phyloP scores from a whole-genome alignment of 345 rosid genomes.

The Eutrema japonicum region DNA sequence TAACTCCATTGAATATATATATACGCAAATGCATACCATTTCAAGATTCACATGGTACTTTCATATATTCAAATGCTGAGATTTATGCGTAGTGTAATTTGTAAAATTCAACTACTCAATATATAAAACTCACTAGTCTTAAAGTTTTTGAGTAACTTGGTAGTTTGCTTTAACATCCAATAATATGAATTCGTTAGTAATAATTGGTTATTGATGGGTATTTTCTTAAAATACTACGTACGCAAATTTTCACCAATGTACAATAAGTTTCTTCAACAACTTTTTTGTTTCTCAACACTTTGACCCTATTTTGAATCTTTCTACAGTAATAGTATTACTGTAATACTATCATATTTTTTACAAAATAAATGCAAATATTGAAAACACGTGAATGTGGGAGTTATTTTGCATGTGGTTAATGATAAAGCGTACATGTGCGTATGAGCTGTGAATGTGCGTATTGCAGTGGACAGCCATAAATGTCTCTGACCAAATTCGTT shows the following conservation, averaged over 20 bases:
- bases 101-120: too few species aligned
- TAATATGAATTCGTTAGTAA: neutral
- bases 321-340: neutral
- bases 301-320: neutral
- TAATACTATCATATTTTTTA: neutral
- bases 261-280: neutral
- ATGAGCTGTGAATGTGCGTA: conserved; percentile 43
- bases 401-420: conserved; percentile 38
- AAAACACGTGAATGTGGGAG: conserved; percentile 27
- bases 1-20: neutral
- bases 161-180: too few species aligned
- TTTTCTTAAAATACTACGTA: neutral
- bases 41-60: neutral
- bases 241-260: neutral
- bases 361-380: neutral
- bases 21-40: neutral
- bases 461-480: conserved; percentile 39
- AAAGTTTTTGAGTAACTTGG: too few species aligned
- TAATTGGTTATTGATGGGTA: neutral
- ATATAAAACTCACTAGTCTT: too few species aligned
- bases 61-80: neutral
- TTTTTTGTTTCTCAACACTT: neutral
- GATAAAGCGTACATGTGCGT: conserved; percentile 38
- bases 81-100: neutral
- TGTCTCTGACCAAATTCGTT: conserved; percentile 43